phyloP scores from a whole-genome alignment of 1,284 basidiomycete species.

The Moesziomyces sp. region DNA sequence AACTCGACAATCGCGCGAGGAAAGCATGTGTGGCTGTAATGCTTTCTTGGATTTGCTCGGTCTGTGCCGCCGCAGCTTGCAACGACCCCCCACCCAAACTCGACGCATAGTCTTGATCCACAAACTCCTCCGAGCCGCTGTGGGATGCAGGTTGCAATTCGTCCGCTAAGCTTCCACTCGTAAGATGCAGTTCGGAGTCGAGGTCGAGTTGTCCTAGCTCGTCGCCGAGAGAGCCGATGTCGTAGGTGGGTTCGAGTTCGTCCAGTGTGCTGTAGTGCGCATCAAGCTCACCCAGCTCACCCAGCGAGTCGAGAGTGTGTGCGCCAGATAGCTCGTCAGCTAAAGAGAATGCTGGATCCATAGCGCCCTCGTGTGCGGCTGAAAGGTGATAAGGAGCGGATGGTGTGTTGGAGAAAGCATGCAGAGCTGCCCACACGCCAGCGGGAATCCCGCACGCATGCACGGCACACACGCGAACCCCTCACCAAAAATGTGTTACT shows the following conservation, averaged over 20 bases:
- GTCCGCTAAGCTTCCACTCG: conserved; percentile 8
- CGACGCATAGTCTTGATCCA: too few species aligned
- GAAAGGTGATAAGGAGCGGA: too few species aligned
- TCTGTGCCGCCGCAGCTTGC: background rate
- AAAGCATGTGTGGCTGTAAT: conserved; percentile 10
- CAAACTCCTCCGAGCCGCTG: too few species aligned
- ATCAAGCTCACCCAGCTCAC: background rate
- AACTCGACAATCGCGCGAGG: conserved; percentile 1
- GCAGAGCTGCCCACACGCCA: background rate
- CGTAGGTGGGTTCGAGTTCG: background rate
- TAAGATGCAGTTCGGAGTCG: background rate
- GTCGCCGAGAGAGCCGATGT: conserved; percentile 3
- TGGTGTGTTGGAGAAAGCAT: background rate
- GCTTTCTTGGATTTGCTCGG: conserved; percentile 4
- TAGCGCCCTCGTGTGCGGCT: background rate
- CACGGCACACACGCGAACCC: background rate
- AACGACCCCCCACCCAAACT: background rate
- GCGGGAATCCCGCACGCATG: background rate
- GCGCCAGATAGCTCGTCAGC: conserved; percentile 24
- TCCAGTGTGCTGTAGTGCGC: background rate
- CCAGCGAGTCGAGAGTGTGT: background rate
- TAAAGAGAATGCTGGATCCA: conserved; percentile 46
- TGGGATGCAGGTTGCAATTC: conserved; percentile 3
- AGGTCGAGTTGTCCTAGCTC: conserved; percentile 1
- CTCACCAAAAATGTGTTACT: background rate